These are phyloP conservation scores for Cyclostephanos tholiformis DNA, from an alignment of 108 stramenopile species.

Conservation along the genomic window DNA sequence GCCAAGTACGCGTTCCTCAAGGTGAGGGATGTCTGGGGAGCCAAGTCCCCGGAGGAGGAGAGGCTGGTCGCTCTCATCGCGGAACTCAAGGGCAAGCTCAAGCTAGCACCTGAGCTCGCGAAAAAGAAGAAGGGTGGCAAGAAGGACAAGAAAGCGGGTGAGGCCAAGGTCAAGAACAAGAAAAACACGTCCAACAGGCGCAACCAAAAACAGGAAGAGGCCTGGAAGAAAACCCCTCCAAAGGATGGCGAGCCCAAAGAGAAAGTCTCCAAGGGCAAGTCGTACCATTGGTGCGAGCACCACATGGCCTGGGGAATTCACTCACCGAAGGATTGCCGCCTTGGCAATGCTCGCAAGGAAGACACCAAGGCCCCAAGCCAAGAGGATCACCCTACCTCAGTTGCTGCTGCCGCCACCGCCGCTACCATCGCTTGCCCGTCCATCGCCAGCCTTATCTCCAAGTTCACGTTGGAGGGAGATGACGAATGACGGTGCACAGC, in stretches of 20 bases:
- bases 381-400: no score
- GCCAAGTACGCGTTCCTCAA: no score
- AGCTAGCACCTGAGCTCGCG: not conserved
- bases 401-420: not conserved
- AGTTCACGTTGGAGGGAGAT: no score
- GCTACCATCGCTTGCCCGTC: no score
- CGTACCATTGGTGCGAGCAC: constrained; percentile 20
- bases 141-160: not conserved
- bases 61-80: no score
- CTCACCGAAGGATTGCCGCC: not conserved
- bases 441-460: not conserved
- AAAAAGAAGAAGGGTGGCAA: not conserved
- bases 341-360: not conserved
- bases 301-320: constrained; percentile 19
- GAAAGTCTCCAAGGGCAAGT: not conserved
- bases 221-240: no score
- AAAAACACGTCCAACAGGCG: not conserved
- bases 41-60: no score
- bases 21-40: no score
- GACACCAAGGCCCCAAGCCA: not conserved
- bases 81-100: not conserved
- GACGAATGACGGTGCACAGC: no score
- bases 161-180: constrained; percentile 1
- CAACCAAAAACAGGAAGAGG: no score
- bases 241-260: no score